phyloP scores from a whole-genome alignment of 192 early-diverging fungal species.

The Dissophora ornata region DNA sequence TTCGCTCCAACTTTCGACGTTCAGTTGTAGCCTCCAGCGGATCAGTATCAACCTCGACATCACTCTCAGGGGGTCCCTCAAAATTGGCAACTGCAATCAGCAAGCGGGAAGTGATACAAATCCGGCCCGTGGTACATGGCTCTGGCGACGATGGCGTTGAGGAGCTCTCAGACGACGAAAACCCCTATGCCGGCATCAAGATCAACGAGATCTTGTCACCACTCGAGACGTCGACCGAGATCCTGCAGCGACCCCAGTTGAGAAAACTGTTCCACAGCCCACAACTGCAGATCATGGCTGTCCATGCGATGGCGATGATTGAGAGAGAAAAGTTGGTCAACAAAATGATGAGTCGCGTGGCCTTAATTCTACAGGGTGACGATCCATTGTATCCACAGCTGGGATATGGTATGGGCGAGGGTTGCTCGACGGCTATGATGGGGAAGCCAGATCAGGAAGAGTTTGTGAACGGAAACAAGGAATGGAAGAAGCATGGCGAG shows the following conservation, averaged over 20 bases:
- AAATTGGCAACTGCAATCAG: not conserved
- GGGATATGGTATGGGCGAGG: slow-evolving; percentile 57
- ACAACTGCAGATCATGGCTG: slow-evolving; percentile 65
- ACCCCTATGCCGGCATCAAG: slow-evolving; percentile 73
- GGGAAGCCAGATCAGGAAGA: slow-evolving; percentile 46
- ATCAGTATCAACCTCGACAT: slow-evolving; percentile 4
- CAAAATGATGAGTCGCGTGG: slow-evolving; percentile 66
- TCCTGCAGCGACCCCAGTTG: slow-evolving; percentile 60
- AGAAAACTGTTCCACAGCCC: slow-evolving; percentile 63
- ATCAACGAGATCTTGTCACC: slow-evolving; percentile 68
- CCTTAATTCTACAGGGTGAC: slow-evolving; percentile 66
- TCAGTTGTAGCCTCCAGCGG: slow-evolving; percentile 23
- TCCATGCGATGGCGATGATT: slow-evolving; percentile 69
- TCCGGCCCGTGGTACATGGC: not conserved
- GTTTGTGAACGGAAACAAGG: slow-evolving; percentile 24
- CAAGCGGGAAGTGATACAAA: slow-evolving; percentile 24
- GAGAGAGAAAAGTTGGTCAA: slow-evolving; percentile 72
- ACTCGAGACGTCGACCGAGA: slow-evolving; percentile 65
- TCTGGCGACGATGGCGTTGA: slow-evolving; percentile 53
- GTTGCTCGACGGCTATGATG: slow-evolving; percentile 36
- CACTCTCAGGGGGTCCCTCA: not conserved
- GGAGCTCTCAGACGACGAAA: slow-evolving; percentile 58
- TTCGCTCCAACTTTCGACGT: slow-evolving; percentile 19
- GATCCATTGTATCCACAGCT: slow-evolving; percentile 71
- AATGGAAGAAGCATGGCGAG: slow-evolving; percentile 46